phyloP scores from a whole-genome alignment of 768 basidiomycete genomes.

The Phlebiopsis flavidoalba region DNA sequence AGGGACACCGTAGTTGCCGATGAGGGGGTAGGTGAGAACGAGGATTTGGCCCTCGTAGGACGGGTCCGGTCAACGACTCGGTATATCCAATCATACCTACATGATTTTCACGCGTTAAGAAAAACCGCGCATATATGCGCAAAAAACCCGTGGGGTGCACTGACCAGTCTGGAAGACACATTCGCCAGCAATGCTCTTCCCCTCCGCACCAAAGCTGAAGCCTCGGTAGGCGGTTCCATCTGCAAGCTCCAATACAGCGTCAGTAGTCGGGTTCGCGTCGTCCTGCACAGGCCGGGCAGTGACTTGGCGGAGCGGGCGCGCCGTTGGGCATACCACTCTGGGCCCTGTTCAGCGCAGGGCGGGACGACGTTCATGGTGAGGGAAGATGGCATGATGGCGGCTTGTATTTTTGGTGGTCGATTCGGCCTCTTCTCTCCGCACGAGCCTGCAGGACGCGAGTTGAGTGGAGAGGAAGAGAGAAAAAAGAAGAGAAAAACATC shows the following conservation, averaged over 20 bases:
- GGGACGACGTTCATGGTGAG: slow-evolving; percentile 19
- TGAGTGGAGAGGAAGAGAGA: slow-evolving; percentile 28
- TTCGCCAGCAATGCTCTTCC: slow-evolving; percentile 91
- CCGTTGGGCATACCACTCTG: slow-evolving; percentile 35
- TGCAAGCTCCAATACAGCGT: slow-evolving; percentile 81
- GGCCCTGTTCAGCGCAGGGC: slow-evolving; percentile 42
- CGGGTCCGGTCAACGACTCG: slow-evolving; percentile 95
- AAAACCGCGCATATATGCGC: not conserved
- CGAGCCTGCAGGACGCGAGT: slow-evolving; percentile 21
- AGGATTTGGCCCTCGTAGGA: slow-evolving; percentile 99
- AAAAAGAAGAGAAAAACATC: slow-evolving; percentile 16
- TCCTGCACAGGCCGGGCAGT: slow-evolving; percentile 26
- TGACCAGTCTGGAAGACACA: slow-evolving; percentile 99
- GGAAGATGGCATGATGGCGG: slow-evolving; percentile 7
- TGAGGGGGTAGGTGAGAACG: slow-evolving; percentile 91
- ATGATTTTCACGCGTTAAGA: not conserved
- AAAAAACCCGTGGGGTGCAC: slow-evolving; percentile 1
- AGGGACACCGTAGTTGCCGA: slow-evolving; percentile 98
- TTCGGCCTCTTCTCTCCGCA: slow-evolving; percentile 27
- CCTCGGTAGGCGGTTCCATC: slow-evolving; percentile 89
- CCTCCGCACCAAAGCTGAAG: slow-evolving; percentile 89
- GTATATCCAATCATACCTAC: slow-evolving; percentile 99
- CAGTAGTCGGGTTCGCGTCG: slow-evolving; percentile 23
- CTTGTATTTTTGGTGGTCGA: slow-evolving; percentile 15
- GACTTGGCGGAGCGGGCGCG: slow-evolving; percentile 30